Evolutionary conservation across 805 yeast genomes (phyloP).

Genomic region (Cyberlindnera mycetangii): DNA sequence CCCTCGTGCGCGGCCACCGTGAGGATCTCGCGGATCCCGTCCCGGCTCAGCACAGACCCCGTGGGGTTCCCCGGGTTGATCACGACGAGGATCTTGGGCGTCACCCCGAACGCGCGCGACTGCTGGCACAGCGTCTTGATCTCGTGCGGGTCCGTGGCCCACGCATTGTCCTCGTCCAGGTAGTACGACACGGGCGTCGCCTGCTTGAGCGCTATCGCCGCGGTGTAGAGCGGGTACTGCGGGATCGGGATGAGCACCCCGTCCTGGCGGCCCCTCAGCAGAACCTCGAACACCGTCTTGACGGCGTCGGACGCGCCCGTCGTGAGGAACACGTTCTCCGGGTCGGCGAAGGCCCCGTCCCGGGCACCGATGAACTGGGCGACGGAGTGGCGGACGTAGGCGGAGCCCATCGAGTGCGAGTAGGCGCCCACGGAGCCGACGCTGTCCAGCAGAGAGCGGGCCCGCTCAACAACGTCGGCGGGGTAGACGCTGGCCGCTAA

Average conservation of each 20-base stretch:
- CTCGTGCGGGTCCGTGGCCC: conserved; percentile 78
- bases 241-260: conserved; percentile 95
- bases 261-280: conserved; percentile 56
- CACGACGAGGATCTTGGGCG: conserved; percentile 78
- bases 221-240: conserved; percentile 95
- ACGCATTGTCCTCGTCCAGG: conserved; percentile 72
- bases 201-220: conserved; percentile 82
- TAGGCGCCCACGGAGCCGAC: conserved; percentile 93
- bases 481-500: conserved; percentile 45
- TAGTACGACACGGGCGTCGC: conserved; percentile 85
- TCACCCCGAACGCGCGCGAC: conserved; percentile 49
- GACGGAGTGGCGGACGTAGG: conserved; percentile 66
- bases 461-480: conserved; percentile 71
- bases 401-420: conserved; percentile 88
- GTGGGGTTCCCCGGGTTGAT: conserved; percentile 99
- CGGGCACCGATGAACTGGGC: conserved; percentile 77
- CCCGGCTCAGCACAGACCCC: conserved; percentile 71
- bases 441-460: conserved; percentile 52
- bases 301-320: conserved; percentile 97
- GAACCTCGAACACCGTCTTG: conserved; percentile 65
- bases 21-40: conserved; percentile 68
- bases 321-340: conserved; percentile 78
- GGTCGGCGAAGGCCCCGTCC: conserved; percentile 66
- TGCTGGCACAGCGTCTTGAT: conserved; percentile 52
- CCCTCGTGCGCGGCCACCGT: conserved; percentile 82